Percentiles rank a stretch among this genome's conserved stretches.
These are phyloP conservation scores for Chenopodium berlandieri DNA, from an alignment of 148 eudicot species.

Conservation along the genomic window DNA sequence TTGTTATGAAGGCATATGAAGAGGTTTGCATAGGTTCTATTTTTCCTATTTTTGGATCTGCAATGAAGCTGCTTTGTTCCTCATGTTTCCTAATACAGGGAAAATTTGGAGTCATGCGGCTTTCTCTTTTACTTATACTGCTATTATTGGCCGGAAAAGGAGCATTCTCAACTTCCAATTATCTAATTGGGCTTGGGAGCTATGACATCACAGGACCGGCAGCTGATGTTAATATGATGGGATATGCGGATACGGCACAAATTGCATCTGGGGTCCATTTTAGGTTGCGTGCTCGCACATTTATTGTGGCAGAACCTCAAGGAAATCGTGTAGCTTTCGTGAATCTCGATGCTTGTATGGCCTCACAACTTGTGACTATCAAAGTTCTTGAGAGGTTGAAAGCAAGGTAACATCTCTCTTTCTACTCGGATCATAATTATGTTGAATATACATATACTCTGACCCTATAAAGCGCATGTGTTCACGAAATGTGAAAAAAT, in stretches of 20 bases:
- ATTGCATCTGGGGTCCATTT: constrained; percentile 83
- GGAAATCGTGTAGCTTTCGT: constrained; percentile 76
- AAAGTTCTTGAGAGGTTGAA: constrained; percentile 91
- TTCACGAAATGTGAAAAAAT: not conserved
- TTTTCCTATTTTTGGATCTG: not conserved
- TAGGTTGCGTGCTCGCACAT: constrained; percentile 85
- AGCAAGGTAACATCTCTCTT: constrained; percentile 51
- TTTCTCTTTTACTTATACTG: constrained; percentile 39
- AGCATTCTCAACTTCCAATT: constrained; percentile 49
- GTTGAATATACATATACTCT: not conserved
- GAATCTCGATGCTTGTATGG: constrained; percentile 99
- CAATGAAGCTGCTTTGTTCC: constrained; percentile 36
- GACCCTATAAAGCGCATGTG: not conserved
- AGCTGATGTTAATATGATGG: constrained; percentile 99
- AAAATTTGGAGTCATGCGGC: constrained; percentile 37
- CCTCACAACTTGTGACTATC: constrained; percentile 83
- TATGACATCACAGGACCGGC: constrained; percentile 99
- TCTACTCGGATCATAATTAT: not conserved
- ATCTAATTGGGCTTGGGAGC: constrained; percentile 93
- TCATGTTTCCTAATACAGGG: constrained; percentile 18
- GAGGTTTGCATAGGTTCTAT: constrained; percentile 13
- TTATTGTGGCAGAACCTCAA: constrained; percentile 79
- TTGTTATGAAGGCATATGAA: constrained; percentile 33
- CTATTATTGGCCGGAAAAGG: constrained; percentile 28
- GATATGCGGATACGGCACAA: constrained; percentile 81